These are phyloP conservation scores for Talaromyces proteolyticus DNA, from an alignment of 495 filamentous ascomycete genomes.

Conservation along the genomic window DNA sequence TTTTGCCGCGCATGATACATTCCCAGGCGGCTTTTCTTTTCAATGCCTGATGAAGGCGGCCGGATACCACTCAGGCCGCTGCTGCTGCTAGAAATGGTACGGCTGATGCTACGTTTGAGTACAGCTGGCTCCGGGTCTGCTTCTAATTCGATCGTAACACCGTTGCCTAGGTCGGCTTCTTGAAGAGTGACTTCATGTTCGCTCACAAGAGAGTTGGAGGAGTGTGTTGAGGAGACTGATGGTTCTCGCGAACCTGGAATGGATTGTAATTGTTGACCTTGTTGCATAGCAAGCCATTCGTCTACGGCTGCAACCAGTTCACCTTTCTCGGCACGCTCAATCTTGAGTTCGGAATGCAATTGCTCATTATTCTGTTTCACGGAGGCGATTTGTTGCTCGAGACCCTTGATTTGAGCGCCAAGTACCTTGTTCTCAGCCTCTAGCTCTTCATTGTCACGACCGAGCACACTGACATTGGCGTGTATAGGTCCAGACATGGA, in stretches of 20 bases:
- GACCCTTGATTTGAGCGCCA: conserved; percentile 61
- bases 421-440: conserved; percentile 46
- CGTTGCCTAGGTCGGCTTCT: conserved; percentile 1
- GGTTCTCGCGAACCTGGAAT: neutral
- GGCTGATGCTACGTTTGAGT: conserved; percentile 18
- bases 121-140: conserved; percentile 13
- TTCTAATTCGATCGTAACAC: neutral
- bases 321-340: conserved; percentile 86
- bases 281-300: conserved; percentile 68
- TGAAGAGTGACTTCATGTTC: conserved; percentile 2
- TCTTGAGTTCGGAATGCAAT: conserved; percentile 56
- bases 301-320: conserved; percentile 90
- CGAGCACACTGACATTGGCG: conserved; percentile 28
- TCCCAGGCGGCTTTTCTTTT: conserved; percentile 24
- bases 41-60: conserved; percentile 16
- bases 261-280: conserved; percentile 17
- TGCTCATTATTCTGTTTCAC: conserved; percentile 60
- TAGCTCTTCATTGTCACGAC: conserved; percentile 42
- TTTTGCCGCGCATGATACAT: conserved; percentile 27
- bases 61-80: conserved; percentile 26
- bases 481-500: conserved; percentile 56
- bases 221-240: conserved; percentile 3
- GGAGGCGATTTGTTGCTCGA: conserved; percentile 60
- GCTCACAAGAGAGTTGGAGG: neutral
- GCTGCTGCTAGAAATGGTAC: neutral